Evolutionary conservation across 345 rosid genomes (phyloP), one percentile per base, ranked within the genome.

Genomic region (Populus pruinosa): DNA sequence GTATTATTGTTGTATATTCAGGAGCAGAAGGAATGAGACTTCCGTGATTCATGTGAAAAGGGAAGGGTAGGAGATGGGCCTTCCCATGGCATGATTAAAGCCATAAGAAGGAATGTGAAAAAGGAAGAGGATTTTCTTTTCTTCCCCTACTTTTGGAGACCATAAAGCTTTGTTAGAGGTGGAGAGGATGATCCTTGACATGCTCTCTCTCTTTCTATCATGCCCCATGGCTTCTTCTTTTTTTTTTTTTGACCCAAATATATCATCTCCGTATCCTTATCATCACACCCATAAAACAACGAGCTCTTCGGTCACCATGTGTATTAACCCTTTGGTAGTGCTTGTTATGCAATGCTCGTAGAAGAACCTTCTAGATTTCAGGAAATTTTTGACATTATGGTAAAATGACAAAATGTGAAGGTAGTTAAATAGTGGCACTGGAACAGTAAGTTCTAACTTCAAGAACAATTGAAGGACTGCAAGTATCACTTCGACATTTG

Each of bases 1-100:
- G 27, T n/a, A 3, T 23, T n/a, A 9, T 56, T 56, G 11, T 56
- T 56, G 11, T 56, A n/a, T 56, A 21, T 56, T 4, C 29, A 2
- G 63, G 63, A 56, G 63, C 63, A n/a, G 21, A 35, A 64, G 49
- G 69, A 25, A 69, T 64, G 80, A 68, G 55, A 39, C 59, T 55
- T 41, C 49, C 69, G 74, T 67, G 74, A 75, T 70, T 76, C 65
- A 10, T 59, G 79, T 62, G 85, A 79, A 66, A 79, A 77, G 72
- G 31, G 43, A 14, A 21, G 17, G 63, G 50, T 29, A 27, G 71
- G 76, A 77, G 41, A 80, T 80, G 86, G 86, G 84, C 83, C 82
- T 84, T 67, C 74, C 47, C 72, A 62, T 33, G 44, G 35, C 69
- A 84, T 87, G 82, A 88, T 88, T 88, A 79, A 87, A 87, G 82